Evolutionary conservation across 2,329 filamentous ascomycete species (phyloP).

Genomic region (Neopestalotiopsis sp.): DNA sequence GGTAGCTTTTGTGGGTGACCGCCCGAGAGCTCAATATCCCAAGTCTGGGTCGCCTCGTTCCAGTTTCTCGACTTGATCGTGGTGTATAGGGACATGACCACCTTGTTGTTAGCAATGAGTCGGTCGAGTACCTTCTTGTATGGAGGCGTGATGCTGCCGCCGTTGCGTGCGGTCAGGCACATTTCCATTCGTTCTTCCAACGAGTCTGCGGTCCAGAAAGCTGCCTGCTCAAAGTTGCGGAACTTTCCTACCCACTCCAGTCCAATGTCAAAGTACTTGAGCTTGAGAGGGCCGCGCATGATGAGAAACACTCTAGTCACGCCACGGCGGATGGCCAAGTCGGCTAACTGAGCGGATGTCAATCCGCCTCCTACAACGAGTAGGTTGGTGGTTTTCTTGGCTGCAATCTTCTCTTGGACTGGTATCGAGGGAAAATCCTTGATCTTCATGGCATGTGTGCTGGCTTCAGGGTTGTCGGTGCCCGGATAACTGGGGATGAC

Average conservation of each 20-base stretch:
- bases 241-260: conserved; percentile 84
- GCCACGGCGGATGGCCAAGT: conserved; percentile 67
- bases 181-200: conserved; percentile 72
- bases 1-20: conserved; percentile 56
- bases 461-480: conserved; percentile 40
- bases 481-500: conserved; percentile 41
- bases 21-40: conserved; percentile 39
- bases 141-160: conserved; percentile 75
- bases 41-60: conserved; percentile 49
- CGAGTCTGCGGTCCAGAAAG: conserved; percentile 77
- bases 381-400: conserved; percentile 60
- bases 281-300: conserved; percentile 62
- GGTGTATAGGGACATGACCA: conserved; percentile 64
- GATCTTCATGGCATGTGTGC: conserved; percentile 67
- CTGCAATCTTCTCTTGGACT: conserved; percentile 57
- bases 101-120: conserved; percentile 55
- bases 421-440: conserved; percentile 59
- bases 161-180: conserved; percentile 69
- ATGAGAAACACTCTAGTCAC: conserved; percentile 73
- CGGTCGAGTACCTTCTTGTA: conserved; percentile 71
- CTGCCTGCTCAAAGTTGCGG: conserved; percentile 76
- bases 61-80: conserved; percentile 57
- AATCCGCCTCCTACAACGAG: conserved; percentile 77
- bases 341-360: conserved; percentile 75
- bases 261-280: conserved; percentile 81